These are phyloP conservation scores for Teunomyces aglyptinius DNA, from an alignment of 805 yeast species.

Conservation along the genomic window DNA sequence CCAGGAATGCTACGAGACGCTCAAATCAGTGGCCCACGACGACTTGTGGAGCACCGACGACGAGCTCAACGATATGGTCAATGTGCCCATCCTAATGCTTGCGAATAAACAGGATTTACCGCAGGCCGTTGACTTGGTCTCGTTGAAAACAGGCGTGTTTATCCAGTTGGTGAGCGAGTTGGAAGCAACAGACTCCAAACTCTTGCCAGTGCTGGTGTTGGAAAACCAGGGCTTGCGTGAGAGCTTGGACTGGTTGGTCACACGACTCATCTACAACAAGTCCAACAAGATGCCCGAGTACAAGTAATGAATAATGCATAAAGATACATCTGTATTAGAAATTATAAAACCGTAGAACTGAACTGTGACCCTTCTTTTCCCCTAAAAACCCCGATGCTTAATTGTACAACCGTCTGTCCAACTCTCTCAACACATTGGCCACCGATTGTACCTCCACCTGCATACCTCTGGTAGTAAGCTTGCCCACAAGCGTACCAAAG, in stretches of 20 bases:
- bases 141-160: constrained; percentile 79
- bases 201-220: constrained; percentile 84
- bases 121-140: constrained; percentile 44
- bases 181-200: constrained; percentile 88
- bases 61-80: constrained; percentile 31
- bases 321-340: not conserved
- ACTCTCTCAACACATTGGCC: constrained; percentile 76
- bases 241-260: constrained; percentile 84
- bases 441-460: constrained; percentile 90
- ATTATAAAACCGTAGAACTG: not conserved
- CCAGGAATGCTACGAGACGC: constrained; percentile 73
- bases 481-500: constrained; percentile 69
- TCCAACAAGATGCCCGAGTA: constrained; percentile 58
- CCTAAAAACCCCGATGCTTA: too few relatives aligned
- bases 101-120: constrained; percentile 89
- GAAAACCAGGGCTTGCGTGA: constrained; percentile 82
- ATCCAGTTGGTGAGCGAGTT: constrained; percentile 77
- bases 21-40: constrained; percentile 47
- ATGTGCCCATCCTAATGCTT: constrained; percentile 88
- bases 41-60: constrained; percentile 37
- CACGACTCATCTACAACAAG: constrained; percentile 68
- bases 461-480: constrained; percentile 78
- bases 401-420: constrained; percentile 65
- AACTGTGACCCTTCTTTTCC: not conserved
- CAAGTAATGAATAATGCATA: constrained; percentile 17